A percentile compares a stretch with the other conserved stretches of the same genome.
Conservation (phyloP, 108 stramenopile species). For the Pseudonitzschia multiseries region DNA sequence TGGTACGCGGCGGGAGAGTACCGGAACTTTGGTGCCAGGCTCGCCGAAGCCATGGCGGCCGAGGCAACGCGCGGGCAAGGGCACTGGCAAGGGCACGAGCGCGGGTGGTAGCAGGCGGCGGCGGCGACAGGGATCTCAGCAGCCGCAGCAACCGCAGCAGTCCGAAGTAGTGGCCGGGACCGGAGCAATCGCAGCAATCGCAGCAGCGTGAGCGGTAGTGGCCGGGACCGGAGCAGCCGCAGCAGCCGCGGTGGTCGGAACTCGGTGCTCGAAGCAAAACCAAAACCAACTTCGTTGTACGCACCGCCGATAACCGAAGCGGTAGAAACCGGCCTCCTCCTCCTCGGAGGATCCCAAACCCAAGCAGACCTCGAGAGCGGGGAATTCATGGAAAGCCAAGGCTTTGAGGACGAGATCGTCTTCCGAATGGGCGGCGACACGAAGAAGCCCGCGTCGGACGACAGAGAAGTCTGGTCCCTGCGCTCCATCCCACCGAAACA, state of each 20-base stretch:
- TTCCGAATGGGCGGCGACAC: neutral
- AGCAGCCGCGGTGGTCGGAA: too few relatives aligned
- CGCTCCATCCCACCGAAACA: conserved; percentile 29
- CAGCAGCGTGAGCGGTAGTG: neutral
- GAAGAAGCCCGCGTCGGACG: neutral
- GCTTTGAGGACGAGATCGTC: conserved; percentile 3
- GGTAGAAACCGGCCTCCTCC: neutral
- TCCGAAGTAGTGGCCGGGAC: neutral
- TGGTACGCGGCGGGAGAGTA: conserved; percentile 23
- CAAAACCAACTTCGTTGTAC: too few relatives aligned
- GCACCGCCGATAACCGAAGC: too few relatives aligned
- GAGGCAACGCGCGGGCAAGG: neutral
- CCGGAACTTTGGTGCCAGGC: neutral
- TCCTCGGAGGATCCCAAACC: too few relatives aligned
- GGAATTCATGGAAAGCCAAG: neutral
- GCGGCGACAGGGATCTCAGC: neutral
- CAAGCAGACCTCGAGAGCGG: neutral
- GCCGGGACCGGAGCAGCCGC: neutral
- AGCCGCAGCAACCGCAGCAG: too few relatives aligned
- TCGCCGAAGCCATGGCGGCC: neutral
- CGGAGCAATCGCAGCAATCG: neutral
- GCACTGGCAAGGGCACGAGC: neutral
- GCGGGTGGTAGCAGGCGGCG: too few relatives aligned
- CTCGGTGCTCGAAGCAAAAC: too few relatives aligned
- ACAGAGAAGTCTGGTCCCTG: conserved; percentile 12